A percentile compares a stretch with the other conserved stretches of the same genome.
Conservation (phyloP, 2,329 filamentous ascomycete genomes). For the Alternaria burnsii region DNA sequence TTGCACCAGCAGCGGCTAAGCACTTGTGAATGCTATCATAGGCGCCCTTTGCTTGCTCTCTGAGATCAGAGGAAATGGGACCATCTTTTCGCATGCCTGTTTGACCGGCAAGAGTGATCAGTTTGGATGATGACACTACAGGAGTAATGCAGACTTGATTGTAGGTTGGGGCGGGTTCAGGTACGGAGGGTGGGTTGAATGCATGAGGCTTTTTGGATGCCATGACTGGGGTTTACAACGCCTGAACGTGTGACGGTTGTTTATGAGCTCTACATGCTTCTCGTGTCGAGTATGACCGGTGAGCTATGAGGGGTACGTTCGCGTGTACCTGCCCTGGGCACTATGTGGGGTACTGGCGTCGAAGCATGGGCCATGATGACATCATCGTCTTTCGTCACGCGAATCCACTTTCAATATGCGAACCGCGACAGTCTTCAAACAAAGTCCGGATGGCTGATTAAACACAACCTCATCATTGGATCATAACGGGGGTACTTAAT, state of each 20-base stretch:
- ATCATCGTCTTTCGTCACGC: constrained; percentile 11
- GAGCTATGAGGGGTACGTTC: constrained; percentile 8
- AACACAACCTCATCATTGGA: constrained; percentile 13
- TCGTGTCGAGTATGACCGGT: not conserved
- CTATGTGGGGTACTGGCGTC: constrained; percentile 4
- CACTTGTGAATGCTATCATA: constrained; percentile 39
- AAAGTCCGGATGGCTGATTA: constrained; percentile 8
- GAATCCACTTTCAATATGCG: constrained; percentile 1
- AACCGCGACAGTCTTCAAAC: not conserved
- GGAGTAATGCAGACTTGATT: constrained; percentile 43
- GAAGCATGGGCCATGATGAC: constrained; percentile 10
- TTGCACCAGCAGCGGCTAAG: constrained; percentile 42
- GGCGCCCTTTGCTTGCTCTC: constrained; percentile 39
- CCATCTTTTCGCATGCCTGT: constrained; percentile 31
- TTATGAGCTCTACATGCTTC: not conserved
- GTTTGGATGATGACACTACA: constrained; percentile 36
- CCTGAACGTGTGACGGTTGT: not conserved
- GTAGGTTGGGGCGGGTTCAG: constrained; percentile 41
- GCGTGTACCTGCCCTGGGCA: constrained; percentile 4
- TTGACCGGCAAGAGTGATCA: constrained; percentile 47
- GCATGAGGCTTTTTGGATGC: constrained; percentile 37
- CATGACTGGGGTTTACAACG: not conserved
- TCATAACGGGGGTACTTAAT: not conserved
- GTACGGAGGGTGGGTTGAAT: constrained; percentile 41
- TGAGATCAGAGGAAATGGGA: constrained; percentile 26